Base-by-base conservation (phyloP, 2,329 filamentous ascomycete genomes). In the Aspergillus sp. region DNA sequence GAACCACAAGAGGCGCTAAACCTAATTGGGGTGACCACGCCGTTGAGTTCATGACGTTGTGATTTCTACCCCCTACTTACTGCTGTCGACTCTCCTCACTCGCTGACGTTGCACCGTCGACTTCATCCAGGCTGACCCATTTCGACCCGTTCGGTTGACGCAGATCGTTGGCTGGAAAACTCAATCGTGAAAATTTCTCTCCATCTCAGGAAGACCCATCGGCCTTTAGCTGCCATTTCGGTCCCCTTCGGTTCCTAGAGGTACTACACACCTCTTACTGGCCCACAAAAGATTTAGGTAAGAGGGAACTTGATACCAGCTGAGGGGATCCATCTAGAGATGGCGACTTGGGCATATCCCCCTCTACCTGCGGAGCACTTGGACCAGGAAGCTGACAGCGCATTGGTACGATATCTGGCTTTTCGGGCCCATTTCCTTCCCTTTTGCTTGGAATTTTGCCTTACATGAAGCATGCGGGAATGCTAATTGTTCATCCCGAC, bases 261-360 rank as follows among this genome's bases (percentile, higher is more conserved):
- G 22, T 19, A 48, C 46, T 48, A 26, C 33, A 32, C 46, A 26
- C 22, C 33, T 48, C 45, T 36, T 14, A 47, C 44, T 53, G 35
- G 5, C 50, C 43, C 43, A 35, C 47, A 10, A 42, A 38, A 17
- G 6, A 20, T 50, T 19, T 42, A 19, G 16, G 16, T 7, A 7
- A 3, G 22, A 42, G 11, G 19, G 6, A 42, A 42, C 40, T 24
- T 19, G 11, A 19, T 19, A 8, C 11, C 14, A 38, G 35, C 13
- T 7, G 35, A n/a, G 35, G 35, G 35, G 35, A 38, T 38, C 16
- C 16, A n/a, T 38, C 35, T 42, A 14, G 17, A n/a, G 3, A 86
- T 86, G 83, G 82, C 83, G 16, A 82, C 82, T 41, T 79, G 81
- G 66, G 76, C 83, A 49, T 86, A 83, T 73, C 83, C 83, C 53